phyloP scores from a whole-genome alignment of 2,329 filamentous ascomycete genomes.

The Aspergillus glaucus region DNA sequence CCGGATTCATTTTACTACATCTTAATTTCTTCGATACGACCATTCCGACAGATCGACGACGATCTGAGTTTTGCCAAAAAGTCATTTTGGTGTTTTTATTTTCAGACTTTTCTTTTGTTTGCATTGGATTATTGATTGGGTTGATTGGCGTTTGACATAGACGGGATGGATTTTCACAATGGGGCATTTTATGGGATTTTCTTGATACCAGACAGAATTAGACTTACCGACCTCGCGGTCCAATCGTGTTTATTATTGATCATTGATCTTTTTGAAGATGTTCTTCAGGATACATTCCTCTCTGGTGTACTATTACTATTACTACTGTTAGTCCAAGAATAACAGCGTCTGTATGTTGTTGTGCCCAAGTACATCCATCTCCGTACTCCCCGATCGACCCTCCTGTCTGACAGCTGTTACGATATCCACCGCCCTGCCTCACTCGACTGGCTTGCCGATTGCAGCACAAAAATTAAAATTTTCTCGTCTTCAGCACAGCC shows the following conservation, averaged over 20 bases:
- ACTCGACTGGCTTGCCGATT: too few species aligned
- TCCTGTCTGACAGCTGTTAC: not conserved
- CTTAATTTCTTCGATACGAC: conserved; percentile 2
- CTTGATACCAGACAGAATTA: conserved; percentile 35
- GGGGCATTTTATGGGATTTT: conserved; percentile 25
- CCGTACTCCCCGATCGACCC: not conserved
- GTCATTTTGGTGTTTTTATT: conserved; percentile 14
- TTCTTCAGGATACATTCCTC: conserved; percentile 4
- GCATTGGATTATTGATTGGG: not conserved
- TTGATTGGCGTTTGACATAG: conserved; percentile 34
- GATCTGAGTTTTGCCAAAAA: conserved; percentile 12
- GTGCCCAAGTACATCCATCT: not conserved
- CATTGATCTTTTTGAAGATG: conserved; percentile 8
- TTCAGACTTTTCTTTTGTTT: not conserved
- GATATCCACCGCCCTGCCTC: not conserved
- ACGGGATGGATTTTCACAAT: conserved; percentile 26
- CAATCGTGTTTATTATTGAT: conserved; percentile 16
- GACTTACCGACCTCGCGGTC: conserved; percentile 35
- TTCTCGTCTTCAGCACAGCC: not conserved
- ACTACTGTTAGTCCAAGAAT: conserved; percentile 6
- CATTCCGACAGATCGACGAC: conserved; percentile 3
- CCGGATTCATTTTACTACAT: not conserved
- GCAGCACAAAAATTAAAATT: too few species aligned
- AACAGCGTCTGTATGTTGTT: conserved; percentile 9
- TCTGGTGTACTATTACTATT: conserved; percentile 8